These are phyloP conservation scores for Tetracentron sinense DNA, from an alignment of 164 flowering plant genomes.

Conservation along the genomic window DNA sequence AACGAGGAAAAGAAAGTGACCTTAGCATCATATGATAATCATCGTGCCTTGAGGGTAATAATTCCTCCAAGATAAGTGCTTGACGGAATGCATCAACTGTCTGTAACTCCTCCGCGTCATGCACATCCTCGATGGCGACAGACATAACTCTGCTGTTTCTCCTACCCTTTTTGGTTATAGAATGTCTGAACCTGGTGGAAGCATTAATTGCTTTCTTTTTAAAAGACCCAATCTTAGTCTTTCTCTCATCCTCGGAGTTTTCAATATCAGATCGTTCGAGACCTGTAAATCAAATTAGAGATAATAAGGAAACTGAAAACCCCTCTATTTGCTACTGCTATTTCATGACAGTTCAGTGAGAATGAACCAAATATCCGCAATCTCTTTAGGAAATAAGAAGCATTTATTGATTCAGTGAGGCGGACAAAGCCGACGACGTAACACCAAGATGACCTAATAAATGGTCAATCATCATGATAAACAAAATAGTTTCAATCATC, in stretches of 20 bases:
- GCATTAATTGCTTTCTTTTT: slow-evolving; percentile 84
- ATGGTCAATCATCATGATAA: background rate
- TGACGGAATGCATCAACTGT: slow-evolving; percentile 97
- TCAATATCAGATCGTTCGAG: slow-evolving; percentile 48
- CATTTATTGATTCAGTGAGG: too few relatives aligned
- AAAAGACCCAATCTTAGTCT: slow-evolving; percentile 56
- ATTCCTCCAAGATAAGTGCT: slow-evolving; percentile 80
- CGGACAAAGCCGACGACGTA: background rate
- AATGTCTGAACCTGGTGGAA: slow-evolving; percentile 66
- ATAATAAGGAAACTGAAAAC: background rate
- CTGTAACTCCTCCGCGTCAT: slow-evolving; percentile 77
- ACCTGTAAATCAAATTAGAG: slow-evolving; percentile 23
- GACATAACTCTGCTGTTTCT: slow-evolving; percentile 68
- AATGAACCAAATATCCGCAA: background rate
- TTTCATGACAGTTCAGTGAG: background rate
- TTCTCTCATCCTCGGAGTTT: slow-evolving; percentile 68
- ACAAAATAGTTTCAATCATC: too few relatives aligned
- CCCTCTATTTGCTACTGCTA: too few relatives aligned
- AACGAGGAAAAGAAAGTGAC: slow-evolving; percentile 24
- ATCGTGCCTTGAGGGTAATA: slow-evolving; percentile 80
- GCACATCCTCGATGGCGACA: slow-evolving; percentile 59
- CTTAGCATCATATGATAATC: slow-evolving; percentile 91
- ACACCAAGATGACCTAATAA: background rate
- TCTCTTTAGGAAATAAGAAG: background rate
- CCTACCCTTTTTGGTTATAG: slow-evolving; percentile 61